Base-by-base conservation (phyloP, 345 rosid species). In the Aurinia saxatilis region DNA sequence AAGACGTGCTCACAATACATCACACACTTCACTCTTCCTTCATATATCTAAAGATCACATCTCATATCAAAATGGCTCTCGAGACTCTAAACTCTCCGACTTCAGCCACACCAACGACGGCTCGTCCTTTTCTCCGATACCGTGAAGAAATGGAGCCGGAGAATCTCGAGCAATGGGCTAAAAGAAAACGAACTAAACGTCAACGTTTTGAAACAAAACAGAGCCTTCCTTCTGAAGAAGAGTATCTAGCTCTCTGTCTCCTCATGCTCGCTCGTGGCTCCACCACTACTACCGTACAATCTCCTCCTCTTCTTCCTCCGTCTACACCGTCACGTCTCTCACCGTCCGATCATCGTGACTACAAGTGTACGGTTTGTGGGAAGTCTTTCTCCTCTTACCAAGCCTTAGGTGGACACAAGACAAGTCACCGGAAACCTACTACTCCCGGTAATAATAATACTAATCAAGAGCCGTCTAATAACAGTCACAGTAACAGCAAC, bases 371-470 rank as follows among this genome's bases (percentile, higher is more conserved):
- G 9, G 93, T 90, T 5, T 90, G 97, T 66, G 78, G 75, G 70
- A 90, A 82, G 72, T 80, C 82, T 1, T 87, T 91, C 57, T 62
- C 79, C 10, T 87, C 96, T 42, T 91, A 87, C 66, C 98, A 91
- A 67, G 98, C 96, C 10, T 75, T 91, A 21, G 98, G 98, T 12
- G 98, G 98, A 6, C 98, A 91, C 74, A 91, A 91, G 65, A 88
- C 98, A 31, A 91, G 96, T 57, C 98, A 91, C 78, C 79, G 92
- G 45, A 91, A 87, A 73, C 75, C 73, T 19, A 60, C n/a, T 38
- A 23, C 12, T 55, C 19, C 50, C 35, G 56, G 58, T 5, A 72
- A 38, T 27, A 27, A 27, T 27, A 27, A 2, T 5, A 27, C 30
- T 21, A 21, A 2, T 36, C 79, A 76, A 3, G 80, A 79, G 56